Evolutionary conservation across 495 filamentous ascomycete genomes (phyloP), one percentile per base, ranked within the genome.

Genomic region (Lasiosphaeria hispida): DNA sequence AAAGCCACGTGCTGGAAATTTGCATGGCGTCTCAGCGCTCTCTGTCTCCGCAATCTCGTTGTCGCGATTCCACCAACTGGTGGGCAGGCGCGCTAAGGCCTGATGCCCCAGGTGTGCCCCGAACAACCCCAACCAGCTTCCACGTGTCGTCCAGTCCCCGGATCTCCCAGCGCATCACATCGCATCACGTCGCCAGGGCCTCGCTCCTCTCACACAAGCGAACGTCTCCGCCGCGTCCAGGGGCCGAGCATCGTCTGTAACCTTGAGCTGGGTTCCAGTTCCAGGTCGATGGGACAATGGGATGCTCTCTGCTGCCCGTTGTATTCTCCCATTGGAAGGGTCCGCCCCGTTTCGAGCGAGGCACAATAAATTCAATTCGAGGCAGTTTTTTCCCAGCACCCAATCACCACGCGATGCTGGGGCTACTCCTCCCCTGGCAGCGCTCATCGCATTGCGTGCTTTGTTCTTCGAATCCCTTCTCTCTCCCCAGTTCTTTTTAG

Each of bases 71-170:
- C 35, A 52, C 35, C 35, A 38, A 18, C n/a, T 14, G 17, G 49
- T 39, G 23, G 23, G 23, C 23, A 30, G 23, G 23, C 23, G 23
- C 23, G 23, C 23, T 30, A 30, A 30, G 23, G n/a, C n/a, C n/a
- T n/a, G n/a, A 30, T 30, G 23, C 23, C 23, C 23, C 23, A 30
- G 23, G 23, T 30, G 23, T 30, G 23, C 23, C 7, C 49, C 36
- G 18, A 13, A 18, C 10, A 18, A 42, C 9, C 39, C 38, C 38
- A 44, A 44, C 40, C 39, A 40, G 14, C 42, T 35, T 17, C 53
- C 53, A 55, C 42, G 53, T 55, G 53, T 55, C 33, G 41, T 23
- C 23, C 23, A 13, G 19, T 15, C 49, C 49, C 49, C 49, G 49
- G 49, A 52, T 52, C 39, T 55, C 35, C 53, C 42, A 53, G 39